Evolutionary conservation across 345 rosid species (phyloP).

Genomic region (Carallia brachiata): DNA sequence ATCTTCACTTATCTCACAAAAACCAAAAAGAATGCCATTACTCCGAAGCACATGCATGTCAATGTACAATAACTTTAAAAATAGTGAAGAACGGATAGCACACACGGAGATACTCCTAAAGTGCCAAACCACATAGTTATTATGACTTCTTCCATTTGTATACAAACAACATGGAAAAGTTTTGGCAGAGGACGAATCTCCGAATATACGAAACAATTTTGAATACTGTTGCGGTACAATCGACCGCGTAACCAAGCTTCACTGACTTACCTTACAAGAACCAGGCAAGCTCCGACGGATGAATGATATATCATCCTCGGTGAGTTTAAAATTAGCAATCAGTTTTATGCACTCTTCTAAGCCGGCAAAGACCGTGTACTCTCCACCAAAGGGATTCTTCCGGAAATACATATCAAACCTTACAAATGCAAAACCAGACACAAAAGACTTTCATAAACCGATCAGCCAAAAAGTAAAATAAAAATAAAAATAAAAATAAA

Average conservation of each 20-base stretch:
- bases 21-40: conserved; percentile 11
- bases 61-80: too few species aligned
- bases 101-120: too few species aligned
- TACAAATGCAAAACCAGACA: conserved; percentile 8
- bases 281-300: conserved; percentile 60
- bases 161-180: too few species aligned
- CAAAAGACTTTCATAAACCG: not conserved
- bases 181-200: too few species aligned
- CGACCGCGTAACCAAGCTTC: not conserved
- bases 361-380: conserved; percentile 91
- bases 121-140: too few species aligned
- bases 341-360: conserved; percentile 91
- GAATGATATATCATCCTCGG: conserved; percentile 68
- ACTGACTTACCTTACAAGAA: conserved; percentile 65
- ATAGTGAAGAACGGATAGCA: too few species aligned
- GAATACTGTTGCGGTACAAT: not conserved
- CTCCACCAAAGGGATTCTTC: conserved; percentile 95
- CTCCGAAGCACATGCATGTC: too few species aligned
- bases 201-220: not conserved
- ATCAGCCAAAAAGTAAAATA: not conserved
- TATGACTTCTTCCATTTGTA: too few species aligned
- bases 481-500: not conserved
- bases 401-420: conserved; percentile 96
- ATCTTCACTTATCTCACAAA: conserved; percentile 60
- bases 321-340: conserved; percentile 78